These are phyloP conservation scores for Drosera spatulata DNA, from an alignment of 179 eudicot genomes.

Conservation along the genomic window DNA sequence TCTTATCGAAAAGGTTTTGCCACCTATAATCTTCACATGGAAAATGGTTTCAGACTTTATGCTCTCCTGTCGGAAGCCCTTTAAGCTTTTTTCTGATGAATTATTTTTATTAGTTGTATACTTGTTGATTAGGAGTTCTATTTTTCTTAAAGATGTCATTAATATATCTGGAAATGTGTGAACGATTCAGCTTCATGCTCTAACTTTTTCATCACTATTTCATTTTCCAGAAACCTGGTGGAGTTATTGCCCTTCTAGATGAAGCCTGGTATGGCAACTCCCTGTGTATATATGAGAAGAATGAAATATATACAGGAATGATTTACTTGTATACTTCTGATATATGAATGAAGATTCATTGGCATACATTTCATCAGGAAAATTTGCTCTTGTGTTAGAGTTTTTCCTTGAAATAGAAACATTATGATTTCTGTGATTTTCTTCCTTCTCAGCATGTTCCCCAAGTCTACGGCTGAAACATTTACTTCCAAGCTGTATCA, in stretches of 20 bases:
- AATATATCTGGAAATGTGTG: no score
- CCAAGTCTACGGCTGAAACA: constrained; percentile 94
- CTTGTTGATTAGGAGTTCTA: no score
- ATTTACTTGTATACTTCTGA: no score
- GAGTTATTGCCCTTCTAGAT: constrained; percentile 85
- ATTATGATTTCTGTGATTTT: constrained; percentile 1
- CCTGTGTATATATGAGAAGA: background rate
- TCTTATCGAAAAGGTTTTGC: constrained; percentile 89
- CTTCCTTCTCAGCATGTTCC: constrained; percentile 75
- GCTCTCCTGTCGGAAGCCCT: no score
- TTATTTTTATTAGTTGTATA: no score
- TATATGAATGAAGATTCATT: background rate
- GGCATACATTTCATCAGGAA: background rate
- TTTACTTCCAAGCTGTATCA: constrained; percentile 91
- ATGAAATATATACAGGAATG: no score
- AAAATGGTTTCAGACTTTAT: no score
- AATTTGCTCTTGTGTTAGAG: background rate
- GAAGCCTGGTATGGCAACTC: constrained; percentile 76
- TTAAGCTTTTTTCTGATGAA: no score
- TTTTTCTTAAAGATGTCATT: no score
- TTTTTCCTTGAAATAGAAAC: background rate
- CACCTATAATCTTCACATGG: no score
- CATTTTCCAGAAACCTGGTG: constrained; percentile 85
- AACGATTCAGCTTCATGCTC: background rate
- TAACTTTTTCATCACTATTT: constrained; percentile 4